phyloP scores from a whole-genome alignment of 257 asterid genomes.

The Linaria vulgaris region DNA sequence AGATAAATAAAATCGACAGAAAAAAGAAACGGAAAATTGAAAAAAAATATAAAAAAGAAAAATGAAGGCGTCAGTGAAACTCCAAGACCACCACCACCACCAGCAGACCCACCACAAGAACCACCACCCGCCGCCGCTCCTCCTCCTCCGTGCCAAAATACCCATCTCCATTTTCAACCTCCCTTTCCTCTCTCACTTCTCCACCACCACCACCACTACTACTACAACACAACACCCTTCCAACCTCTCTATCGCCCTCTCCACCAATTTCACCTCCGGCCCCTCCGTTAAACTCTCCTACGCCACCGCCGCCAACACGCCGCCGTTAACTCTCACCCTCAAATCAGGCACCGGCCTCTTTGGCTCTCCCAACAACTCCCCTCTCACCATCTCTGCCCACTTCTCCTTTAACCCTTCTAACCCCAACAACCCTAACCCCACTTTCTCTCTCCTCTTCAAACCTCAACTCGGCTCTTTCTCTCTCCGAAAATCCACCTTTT shows the following conservation, averaged over 20 bases:
- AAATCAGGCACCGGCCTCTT: conserved; percentile 84
- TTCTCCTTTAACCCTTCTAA: conserved; percentile 65
- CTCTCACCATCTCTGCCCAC: conserved; percentile 68
- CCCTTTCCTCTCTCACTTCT: conserved; percentile 75
- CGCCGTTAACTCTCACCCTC: conserved; percentile 62
- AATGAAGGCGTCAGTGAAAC: conserved; percentile 77
- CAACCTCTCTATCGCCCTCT: conserved; percentile 72
- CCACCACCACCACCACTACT: conserved; percentile 91
- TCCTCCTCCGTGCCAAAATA: conserved; percentile 77
- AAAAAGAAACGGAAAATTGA: not conserved
- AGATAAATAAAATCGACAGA: not conserved
- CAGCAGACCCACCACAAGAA: conserved; percentile 30
- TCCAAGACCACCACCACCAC: conserved; percentile 42
- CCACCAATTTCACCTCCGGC: conserved; percentile 65
- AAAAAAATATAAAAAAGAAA: not conserved
- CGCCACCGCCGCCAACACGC: conserved; percentile 40
- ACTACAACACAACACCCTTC: conserved; percentile 83
- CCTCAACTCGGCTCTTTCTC: conserved; percentile 80
- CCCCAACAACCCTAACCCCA: conserved; percentile 52
- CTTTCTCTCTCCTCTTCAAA: conserved; percentile 64
- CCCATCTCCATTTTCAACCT: conserved; percentile 72
- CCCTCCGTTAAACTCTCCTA: conserved; percentile 78
- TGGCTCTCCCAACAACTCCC: conserved; percentile 81
- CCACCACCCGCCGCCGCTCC: conserved; percentile 41
- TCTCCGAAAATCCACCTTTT: conserved; percentile 57